Evolutionary conservation across 768 basidiomycete species (phyloP).

Genomic region (Podaxis sp.): DNA sequence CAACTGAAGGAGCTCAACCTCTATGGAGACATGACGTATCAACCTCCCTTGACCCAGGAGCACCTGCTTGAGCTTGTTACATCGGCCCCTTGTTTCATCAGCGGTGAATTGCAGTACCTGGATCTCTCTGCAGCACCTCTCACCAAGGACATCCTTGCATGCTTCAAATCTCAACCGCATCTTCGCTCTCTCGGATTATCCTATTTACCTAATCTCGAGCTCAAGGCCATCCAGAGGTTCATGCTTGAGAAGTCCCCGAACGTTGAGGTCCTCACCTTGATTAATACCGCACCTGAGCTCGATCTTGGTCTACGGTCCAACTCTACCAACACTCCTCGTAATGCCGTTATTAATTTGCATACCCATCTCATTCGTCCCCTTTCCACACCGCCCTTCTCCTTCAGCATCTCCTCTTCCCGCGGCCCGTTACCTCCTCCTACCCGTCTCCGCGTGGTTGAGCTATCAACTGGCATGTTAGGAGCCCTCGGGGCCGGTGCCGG

Average conservation of each 20-base stretch:
- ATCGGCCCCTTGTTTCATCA: conserved; percentile 76
- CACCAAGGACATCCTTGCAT: conserved; percentile 52
- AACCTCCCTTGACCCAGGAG: conserved; percentile 63
- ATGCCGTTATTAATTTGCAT: conserved; percentile 77
- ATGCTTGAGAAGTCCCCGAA: conserved; percentile 64
- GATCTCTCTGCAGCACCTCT: conserved; percentile 87
- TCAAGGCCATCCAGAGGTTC: conserved; percentile 69
- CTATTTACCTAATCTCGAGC: conserved; percentile 70
- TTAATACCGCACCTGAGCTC: conserved; percentile 75
- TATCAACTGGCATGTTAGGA: conserved; percentile 69
- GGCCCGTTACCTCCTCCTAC: conserved; percentile 54
- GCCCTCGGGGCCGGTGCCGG: conserved; percentile 78
- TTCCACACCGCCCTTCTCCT: conserved; percentile 75
- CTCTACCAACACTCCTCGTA: conserved; percentile 47
- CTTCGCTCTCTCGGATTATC: conserved; percentile 90
- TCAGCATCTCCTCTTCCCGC: conserved; percentile 42
- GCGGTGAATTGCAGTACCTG: conserved; percentile 77
- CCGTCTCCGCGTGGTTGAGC: conserved; percentile 82
- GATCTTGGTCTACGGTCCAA: conserved; percentile 50
- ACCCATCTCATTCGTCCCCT: conserved; percentile 76
- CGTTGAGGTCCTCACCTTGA: conserved; percentile 84
- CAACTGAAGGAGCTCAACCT: conserved; percentile 78
- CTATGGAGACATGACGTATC: conserved; percentile 85
- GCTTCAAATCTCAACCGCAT: conserved; percentile 62
- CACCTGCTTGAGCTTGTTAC: conserved; percentile 70